Evolutionary conservation across 2,329 filamentous ascomycete genomes (phyloP).

Genomic region (Diaporthe nobilis): DNA sequence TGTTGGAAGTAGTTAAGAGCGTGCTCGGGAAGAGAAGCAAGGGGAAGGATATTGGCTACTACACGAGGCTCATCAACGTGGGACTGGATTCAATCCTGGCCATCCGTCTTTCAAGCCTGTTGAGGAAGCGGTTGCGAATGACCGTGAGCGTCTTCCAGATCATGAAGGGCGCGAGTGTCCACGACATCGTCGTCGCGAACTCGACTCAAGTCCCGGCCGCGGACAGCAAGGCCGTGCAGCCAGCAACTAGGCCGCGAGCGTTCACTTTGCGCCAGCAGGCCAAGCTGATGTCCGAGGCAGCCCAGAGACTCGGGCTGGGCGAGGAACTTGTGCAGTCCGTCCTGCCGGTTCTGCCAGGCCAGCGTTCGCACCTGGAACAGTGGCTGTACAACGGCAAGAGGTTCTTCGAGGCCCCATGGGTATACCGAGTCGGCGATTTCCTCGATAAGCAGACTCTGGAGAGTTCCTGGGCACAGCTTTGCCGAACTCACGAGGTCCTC

Average conservation of each 20-base stretch:
- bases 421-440: conserved; percentile 43
- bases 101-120: conserved; percentile 44
- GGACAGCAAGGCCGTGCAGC: background rate
- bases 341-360: conserved; percentile 43
- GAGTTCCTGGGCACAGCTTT: conserved; percentile 37
- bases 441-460: conserved; percentile 36
- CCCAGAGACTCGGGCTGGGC: background rate
- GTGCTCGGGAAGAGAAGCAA: conserved; percentile 39
- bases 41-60: conserved; percentile 41
- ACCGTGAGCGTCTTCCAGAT: conserved; percentile 45
- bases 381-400: conserved; percentile 46
- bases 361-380: conserved; percentile 44
- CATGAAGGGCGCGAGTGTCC: conserved; percentile 44
- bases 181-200: conserved; percentile 37
- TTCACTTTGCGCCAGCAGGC: conserved; percentile 22
- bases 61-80: conserved; percentile 44
- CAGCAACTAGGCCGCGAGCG: background rate
- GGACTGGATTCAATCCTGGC: conserved; percentile 47
- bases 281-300: background rate
- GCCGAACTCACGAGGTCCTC: conserved; percentile 38
- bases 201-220: background rate
- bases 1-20: conserved; percentile 42
- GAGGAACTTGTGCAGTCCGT: conserved; percentile 41
- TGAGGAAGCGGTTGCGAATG: conserved; percentile 44
- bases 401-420: conserved; percentile 48